Evolutionary conservation across 805 yeast genomes (phyloP), one percentile per base, ranked within the genome.

Genomic region (Barnettozyma sucrosica): DNA sequence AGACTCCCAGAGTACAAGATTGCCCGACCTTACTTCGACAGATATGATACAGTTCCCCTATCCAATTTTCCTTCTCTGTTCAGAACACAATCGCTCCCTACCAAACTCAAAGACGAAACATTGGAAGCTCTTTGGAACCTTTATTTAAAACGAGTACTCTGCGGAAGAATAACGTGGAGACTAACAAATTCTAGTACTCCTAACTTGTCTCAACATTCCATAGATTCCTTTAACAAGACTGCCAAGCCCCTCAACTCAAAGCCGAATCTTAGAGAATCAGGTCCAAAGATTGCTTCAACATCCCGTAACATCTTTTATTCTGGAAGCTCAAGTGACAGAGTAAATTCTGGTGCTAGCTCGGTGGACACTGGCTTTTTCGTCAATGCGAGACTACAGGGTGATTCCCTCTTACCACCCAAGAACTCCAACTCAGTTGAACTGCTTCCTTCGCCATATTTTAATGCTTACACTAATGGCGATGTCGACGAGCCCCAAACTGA

Each of bases 101-200:
- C 51, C 2, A 47, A 43, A 3, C 41, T 49, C 34, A 44, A 48
- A 19, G 46, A 51, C 10, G 53, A 50, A 25, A 45, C 43, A 7
- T 16, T 58, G 3, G 53, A 57, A 30, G 50, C 53, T 0, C 32
- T 68, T 2, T 69, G 73, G 73, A 61, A 55, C 38, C 43, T 62
- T 41, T 68, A 68, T 45, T 44, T 68, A 30, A 53, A 55, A 40
- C 46, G 59, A 11, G 64, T 65, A n/a, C 53, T 68, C n/a, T 54
- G 59, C 1, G 62, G 59, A 39, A 55, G 73, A 45, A 59, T 66
- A 14, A 52, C 56, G 18, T 55, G 69, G 55, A 57, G 72, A 48
- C 19, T 66, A 25, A 49, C 48, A 9, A 55, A 58, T 43, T 42
- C 55, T 16, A 43, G 34, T 34, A 37, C 36, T 16, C 36, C 48